Evolutionary conservation across 2,329 filamentous ascomycete species (phyloP).

Genomic region (Penicillium digitatum): DNA sequence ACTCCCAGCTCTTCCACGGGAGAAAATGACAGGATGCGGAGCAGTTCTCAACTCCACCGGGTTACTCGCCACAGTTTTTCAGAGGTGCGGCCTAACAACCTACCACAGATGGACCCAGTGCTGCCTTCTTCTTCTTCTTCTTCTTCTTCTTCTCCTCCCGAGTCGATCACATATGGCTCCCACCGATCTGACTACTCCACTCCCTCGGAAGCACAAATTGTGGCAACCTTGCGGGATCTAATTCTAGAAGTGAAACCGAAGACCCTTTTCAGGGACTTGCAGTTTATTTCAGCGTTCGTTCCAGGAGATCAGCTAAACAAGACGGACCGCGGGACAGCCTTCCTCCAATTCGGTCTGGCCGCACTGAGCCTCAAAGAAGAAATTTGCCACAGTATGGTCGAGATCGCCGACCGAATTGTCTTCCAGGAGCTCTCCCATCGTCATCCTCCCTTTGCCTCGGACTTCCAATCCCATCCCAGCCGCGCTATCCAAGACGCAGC

Average conservation of each 20-base stretch:
- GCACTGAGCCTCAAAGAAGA: constrained; percentile 86
- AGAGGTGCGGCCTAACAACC: constrained; percentile 16
- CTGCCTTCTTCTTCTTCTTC: constrained; percentile 24
- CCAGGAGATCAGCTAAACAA: constrained; percentile 56
- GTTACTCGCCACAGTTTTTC: constrained; percentile 34
- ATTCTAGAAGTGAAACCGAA: constrained; percentile 70
- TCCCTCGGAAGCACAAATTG: constrained; percentile 60
- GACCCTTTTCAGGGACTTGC: constrained; percentile 75
- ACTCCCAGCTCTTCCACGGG: neutral
- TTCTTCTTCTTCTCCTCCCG: constrained; percentile 26
- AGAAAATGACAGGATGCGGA: neutral
- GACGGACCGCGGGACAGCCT: constrained; percentile 66
- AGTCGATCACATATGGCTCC: constrained; percentile 33
- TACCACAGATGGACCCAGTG: constrained; percentile 16
- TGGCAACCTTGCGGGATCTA: constrained; percentile 62
- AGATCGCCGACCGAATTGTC: constrained; percentile 66
- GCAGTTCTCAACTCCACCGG: constrained; percentile 10
- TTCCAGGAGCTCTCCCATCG: constrained; percentile 49
- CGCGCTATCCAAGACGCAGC: constrained; percentile 66
- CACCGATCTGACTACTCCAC: constrained; percentile 45
- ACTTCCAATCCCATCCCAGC: constrained; percentile 29
- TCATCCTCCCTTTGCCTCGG: constrained; percentile 30
- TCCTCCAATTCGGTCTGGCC: constrained; percentile 84
- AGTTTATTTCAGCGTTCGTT: constrained; percentile 63
- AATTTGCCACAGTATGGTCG: constrained; percentile 78